Evolutionary conservation across 163 green algal genomes (phyloP).

Genomic region (Coccomyxa subellipsoidea): DNA sequence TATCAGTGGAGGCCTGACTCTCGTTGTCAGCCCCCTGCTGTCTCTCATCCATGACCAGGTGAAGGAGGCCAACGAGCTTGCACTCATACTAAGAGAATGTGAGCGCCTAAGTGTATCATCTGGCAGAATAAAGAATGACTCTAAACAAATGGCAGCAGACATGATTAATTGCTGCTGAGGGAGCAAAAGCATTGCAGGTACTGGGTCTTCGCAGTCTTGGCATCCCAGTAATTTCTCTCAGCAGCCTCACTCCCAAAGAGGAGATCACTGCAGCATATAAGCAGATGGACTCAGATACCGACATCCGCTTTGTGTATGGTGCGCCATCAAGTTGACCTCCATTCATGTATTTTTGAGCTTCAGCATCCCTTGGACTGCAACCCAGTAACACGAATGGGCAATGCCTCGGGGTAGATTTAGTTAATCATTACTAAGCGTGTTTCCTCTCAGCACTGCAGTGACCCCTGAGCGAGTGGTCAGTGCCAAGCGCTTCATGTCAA

Average conservation of each 20-base stretch:
- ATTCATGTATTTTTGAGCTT: too few species aligned
- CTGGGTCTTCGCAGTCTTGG: slow-evolving; percentile 32
- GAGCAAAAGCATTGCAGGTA: neutral
- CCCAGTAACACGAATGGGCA: too few species aligned
- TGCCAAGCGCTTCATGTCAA: slow-evolving; percentile 44
- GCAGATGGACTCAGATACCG: slow-evolving; percentile 23
- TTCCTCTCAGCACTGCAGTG: slow-evolving; percentile 19
- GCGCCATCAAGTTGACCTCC: too few species aligned
- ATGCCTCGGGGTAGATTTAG: too few species aligned
- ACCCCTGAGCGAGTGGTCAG: slow-evolving; percentile 47
- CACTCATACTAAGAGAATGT: too few species aligned
- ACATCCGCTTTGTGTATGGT: slow-evolving; percentile 40
- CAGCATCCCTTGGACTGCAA: too few species aligned
- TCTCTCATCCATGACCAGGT: slow-evolving; percentile 79
- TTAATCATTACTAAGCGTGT: too few species aligned
- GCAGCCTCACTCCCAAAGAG: slow-evolving; percentile 62
- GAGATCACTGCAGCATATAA: slow-evolving; percentile 33
- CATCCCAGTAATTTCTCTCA: slow-evolving; percentile 49
- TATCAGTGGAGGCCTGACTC: slow-evolving; percentile 15
- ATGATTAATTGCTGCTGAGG: neutral
- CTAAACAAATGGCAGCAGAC: too few species aligned
- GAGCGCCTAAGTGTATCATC: too few species aligned
- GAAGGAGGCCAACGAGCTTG: too few species aligned
- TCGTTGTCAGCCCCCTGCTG: slow-evolving; percentile 67
- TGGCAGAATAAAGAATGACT: too few species aligned